phyloP scores from a whole-genome alignment of 2,329 filamentous ascomycete genomes.

The Fusarium sp. region DNA sequence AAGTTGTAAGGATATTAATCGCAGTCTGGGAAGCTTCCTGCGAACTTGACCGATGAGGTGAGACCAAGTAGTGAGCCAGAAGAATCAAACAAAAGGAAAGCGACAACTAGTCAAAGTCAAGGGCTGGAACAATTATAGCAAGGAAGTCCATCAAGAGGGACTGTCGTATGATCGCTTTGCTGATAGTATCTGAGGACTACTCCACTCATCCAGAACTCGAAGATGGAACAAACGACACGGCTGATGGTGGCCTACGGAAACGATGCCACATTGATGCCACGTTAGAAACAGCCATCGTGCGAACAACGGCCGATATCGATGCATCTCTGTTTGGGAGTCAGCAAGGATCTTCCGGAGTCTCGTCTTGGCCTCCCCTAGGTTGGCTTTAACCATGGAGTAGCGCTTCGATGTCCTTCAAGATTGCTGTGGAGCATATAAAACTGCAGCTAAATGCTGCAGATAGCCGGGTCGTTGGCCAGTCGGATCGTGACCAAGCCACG shows the following conservation, averaged over 20 bases:
- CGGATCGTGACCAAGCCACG: background rate
- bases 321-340: background rate
- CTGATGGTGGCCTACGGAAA: background rate
- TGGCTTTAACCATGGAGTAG: slow-evolving; percentile 9
- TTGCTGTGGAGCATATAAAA: background rate
- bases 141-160: background rate
- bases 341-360: background rate
- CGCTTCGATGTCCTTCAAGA: background rate
- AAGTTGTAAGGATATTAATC: background rate
- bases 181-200: background rate
- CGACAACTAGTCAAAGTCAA: background rate
- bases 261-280: background rate
- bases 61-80: slow-evolving; percentile 11
- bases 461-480: background rate
- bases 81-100: slow-evolving; percentile 40
- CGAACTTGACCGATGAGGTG: slow-evolving; percentile 14
- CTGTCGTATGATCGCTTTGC: background rate
- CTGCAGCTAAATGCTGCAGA: background rate
- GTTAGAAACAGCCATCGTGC: background rate
- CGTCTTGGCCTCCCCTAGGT: background rate
- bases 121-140: background rate
- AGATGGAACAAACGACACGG: background rate
- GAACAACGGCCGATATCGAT: background rate
- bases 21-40: background rate
- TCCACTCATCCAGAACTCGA: background rate